Base-by-base conservation (phyloP, 169 alveolate species). In the Cystoisospora suis region DNA sequence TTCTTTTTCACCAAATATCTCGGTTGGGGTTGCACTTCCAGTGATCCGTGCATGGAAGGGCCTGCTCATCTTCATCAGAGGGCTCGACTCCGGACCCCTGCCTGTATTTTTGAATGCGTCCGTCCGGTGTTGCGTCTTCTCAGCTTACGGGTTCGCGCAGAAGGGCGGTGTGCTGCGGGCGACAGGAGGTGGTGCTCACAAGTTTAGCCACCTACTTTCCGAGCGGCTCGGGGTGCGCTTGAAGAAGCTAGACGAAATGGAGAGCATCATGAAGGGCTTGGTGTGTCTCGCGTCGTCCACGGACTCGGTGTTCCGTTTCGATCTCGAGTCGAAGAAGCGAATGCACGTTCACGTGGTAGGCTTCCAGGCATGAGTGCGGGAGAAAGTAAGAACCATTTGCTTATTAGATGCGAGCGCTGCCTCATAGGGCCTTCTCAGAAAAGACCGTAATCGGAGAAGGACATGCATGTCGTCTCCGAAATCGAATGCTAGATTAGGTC, bases 131-230 rank as follows among this genome's bases (percentile, higher is more conserved):
- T 40, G 56, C 36, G 45, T 70, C 4, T 44, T 42, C 72, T 38
- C 87, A 90, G 86, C 87, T 34, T 75, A 81, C 53, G 72, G 83
- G 46, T 59, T 59, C 38, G 79, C 69, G 6, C 72, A 80, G 29
- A 40, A 44, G 27, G 93, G 94, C 38, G 91, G 91, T 5, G 87
- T 47, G 65, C 83, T 95, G 36, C 53, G 92, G 42, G 95, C 95
- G 44, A 96, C 98, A 6, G 98, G 98, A 58, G 98, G 98, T 32
- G 98, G 98, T 20, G 97, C 98, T 1, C 93, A 93, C 89, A 97
- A 97, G 94, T 96, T 59, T 86, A 40, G 88, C 56, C 88, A 90
- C 49, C 75, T 94, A 27, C 87, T 96, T 42, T 95, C 90, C 83
- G 87, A 92, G 72, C 90, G 93, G 83, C 93, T 96, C 17, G 91